phyloP scores from a whole-genome alignment of 768 basidiomycete genomes.

The Cyclocybe cylindracea region DNA sequence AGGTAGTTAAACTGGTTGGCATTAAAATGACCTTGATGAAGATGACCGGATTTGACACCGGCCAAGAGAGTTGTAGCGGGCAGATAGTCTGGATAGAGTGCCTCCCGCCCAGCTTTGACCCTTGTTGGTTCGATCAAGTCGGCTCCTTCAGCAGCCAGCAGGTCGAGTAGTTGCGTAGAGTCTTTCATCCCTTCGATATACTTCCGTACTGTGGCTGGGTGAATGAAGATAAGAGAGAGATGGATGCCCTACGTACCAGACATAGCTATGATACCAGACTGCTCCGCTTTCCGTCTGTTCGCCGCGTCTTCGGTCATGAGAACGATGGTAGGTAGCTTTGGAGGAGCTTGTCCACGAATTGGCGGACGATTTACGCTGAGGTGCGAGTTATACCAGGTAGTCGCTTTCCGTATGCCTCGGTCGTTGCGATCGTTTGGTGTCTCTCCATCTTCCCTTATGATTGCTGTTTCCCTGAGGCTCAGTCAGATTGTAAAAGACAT shows the following conservation, averaged over 20 bases:
- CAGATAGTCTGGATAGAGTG: constrained; percentile 86
- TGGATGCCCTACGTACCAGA: constrained; percentile 50
- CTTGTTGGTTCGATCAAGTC: constrained; percentile 65
- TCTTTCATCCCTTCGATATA: constrained; percentile 80
- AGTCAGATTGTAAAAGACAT: not conserved
- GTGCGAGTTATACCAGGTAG: constrained; percentile 86
- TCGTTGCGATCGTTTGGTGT: constrained; percentile 95
- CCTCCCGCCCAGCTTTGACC: constrained; percentile 51
- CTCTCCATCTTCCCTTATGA: constrained; percentile 75
- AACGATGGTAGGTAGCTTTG: constrained; percentile 60
- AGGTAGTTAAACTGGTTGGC: constrained; percentile 96
- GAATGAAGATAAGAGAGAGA: not conserved
- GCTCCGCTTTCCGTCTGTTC: constrained; percentile 75
- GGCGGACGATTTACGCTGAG: constrained; percentile 53
- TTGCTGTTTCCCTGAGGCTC: constrained; percentile 68
- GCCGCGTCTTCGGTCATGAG: constrained; percentile 89
- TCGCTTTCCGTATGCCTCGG: constrained; percentile 87
- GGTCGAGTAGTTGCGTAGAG: constrained; percentile 70
- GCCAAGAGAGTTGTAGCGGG: constrained; percentile 69
- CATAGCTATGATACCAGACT: constrained; percentile 56
- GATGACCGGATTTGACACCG: constrained; percentile 80
- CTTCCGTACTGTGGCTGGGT: constrained; percentile 54
- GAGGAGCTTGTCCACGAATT: constrained; percentile 47
- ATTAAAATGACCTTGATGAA: constrained; percentile 93
- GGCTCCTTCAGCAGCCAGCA: constrained; percentile 70